Conservation (phyloP, 257 asterid genomes). For the Solanum lycopersicoides region DNA sequence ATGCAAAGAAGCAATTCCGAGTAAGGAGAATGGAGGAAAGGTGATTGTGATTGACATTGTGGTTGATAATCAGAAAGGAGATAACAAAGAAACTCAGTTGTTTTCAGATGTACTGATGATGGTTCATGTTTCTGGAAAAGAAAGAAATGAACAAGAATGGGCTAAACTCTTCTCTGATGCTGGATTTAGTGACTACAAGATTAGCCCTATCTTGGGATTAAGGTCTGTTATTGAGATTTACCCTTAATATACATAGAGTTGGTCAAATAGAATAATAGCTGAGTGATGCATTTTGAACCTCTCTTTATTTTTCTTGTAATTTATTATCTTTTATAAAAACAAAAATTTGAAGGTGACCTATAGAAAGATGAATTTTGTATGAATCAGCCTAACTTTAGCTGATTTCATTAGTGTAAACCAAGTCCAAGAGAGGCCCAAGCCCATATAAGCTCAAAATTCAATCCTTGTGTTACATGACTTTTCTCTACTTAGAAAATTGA, state of each 20-base stretch:
- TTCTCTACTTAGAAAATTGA: background rate
- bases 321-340: background rate
- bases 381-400: background rate
- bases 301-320: background rate
- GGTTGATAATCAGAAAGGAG: background rate
- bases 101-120: background rate
- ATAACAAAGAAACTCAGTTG: background rate
- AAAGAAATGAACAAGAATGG: background rate
- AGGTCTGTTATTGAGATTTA: constrained; percentile 4
- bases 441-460: background rate
- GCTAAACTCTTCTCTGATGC: background rate
- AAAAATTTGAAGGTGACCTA: too few species aligned
- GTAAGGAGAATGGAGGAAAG: constrained; percentile 4
- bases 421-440: background rate
- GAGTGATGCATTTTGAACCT: background rate
- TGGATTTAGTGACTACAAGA: constrained; percentile 1
- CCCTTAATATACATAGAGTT: background rate
- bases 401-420: background rate
- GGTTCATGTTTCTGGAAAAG: background rate
- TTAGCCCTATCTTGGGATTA: background rate
- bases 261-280: background rate
- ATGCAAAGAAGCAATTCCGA: constrained; percentile 11
- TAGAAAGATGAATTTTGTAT: background rate
- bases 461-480: background rate
- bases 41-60: constrained; percentile 7